phyloP scores from a whole-genome alignment of 2,329 filamentous ascomycete species.

The Clarireedia paspali region DNA sequence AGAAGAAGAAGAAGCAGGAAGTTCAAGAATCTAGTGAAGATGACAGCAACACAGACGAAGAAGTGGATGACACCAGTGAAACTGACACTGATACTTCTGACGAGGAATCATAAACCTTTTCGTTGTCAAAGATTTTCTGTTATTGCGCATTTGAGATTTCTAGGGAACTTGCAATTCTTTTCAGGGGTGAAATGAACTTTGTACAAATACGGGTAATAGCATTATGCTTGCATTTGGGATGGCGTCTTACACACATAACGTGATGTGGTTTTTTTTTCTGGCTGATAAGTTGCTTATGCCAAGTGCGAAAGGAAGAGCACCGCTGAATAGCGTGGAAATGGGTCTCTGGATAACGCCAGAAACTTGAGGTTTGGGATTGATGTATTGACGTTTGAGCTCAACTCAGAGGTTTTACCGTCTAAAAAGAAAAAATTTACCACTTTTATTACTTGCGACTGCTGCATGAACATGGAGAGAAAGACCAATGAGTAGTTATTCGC shows the following conservation, averaged over 20 bases:
- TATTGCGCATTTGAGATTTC: neutral
- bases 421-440: no score
- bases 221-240: constrained; percentile 4
- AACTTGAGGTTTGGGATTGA: no score
- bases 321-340: no score
- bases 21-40: constrained; percentile 58
- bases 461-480: no score
- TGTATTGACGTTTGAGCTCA: no score
- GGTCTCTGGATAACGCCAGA: no score
- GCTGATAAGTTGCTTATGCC: neutral
- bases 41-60: constrained; percentile 76
- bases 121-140: neutral
- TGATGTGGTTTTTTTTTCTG: constrained; percentile 4
- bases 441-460: no score
- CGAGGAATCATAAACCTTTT: constrained; percentile 21
- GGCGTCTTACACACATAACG: constrained; percentile 7
- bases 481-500: no score
- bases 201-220: constrained; percentile 4
- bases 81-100: constrained; percentile 51
- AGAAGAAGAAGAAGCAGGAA: constrained; percentile 52
- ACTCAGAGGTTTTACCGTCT: no score
- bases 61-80: constrained; percentile 52
- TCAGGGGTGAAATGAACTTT: neutral
- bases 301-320: no score
- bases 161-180: constrained; percentile 5